Conservation (phyloP, 208 protist species). For the Trichomonas gallinae region DNA sequence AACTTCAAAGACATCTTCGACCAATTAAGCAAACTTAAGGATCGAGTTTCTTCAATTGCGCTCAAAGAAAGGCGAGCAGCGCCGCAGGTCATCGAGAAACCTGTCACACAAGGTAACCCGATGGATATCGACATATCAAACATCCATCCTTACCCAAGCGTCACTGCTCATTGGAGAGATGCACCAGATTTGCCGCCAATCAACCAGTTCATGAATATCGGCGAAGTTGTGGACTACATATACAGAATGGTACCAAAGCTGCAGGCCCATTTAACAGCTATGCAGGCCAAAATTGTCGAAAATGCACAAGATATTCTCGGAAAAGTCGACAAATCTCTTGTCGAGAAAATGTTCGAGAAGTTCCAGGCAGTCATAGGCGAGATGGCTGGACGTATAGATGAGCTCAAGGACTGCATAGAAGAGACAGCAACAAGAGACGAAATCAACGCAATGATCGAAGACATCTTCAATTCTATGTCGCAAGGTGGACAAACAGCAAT, state of each 20-base stretch:
- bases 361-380: constrained; percentile 3
- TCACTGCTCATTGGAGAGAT: neutral
- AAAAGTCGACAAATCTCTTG: constrained; percentile 7
- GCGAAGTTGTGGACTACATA: neutral
- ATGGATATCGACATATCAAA: neutral
- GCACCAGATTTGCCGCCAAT: neutral
- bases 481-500: neutral
- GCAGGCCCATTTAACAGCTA: neutral
- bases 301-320: neutral
- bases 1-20: neutral
- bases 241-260: neutral
- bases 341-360: constrained; percentile 21
- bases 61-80: neutral
- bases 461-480: neutral
- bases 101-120: neutral
- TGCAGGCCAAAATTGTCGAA: neutral
- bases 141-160: neutral
- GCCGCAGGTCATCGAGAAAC: neutral
- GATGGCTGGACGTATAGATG: neutral
- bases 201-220: neutral
- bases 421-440: constrained; percentile 14
- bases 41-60: neutral
- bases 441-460: neutral
- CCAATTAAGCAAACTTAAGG: neutral
- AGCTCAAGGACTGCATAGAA: neutral